phyloP scores from a whole-genome alignment of 2,329 filamentous ascomycete genomes.

The Sphaerulina musiva region DNA sequence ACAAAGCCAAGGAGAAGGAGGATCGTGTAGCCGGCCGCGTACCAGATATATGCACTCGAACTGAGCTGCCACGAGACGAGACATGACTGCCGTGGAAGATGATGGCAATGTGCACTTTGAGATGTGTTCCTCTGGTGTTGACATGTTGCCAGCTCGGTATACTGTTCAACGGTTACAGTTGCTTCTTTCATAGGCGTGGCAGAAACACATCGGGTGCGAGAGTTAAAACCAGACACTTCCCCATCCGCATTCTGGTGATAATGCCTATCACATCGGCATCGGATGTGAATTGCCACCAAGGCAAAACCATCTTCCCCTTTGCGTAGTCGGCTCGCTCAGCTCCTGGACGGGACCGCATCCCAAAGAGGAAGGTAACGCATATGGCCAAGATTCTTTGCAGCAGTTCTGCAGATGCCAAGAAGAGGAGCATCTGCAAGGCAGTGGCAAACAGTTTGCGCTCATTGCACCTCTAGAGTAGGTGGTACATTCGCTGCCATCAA shows the following conservation, averaged over 20 bases:
- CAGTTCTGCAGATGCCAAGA: neutral
- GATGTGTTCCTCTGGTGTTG: too few species aligned
- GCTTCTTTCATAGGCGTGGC: neutral
- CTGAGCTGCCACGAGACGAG: neutral
- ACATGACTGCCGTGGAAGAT: neutral
- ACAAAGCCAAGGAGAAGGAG: slow-evolving; percentile 1
- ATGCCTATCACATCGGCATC: too few species aligned
- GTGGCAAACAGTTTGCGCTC: neutral
- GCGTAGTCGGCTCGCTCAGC: neutral
- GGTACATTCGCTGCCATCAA: too few species aligned
- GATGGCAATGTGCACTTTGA: neutral
- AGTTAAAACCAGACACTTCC: neutral
- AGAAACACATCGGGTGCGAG: neutral
- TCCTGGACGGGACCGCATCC: neutral
- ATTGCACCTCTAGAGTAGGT: neutral
- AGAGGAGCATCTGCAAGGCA: too few species aligned
- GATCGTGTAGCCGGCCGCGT: neutral
- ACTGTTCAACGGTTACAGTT: too few species aligned
- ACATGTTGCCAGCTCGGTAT: too few species aligned
- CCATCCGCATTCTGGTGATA: neutral
- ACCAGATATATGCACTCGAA: neutral
- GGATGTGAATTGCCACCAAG: too few species aligned
- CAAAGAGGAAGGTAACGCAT: slow-evolving; percentile 8
- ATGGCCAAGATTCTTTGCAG: slow-evolving; percentile 6
- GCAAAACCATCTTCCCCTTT: neutral